Evolutionary conservation across 768 basidiomycete genomes (phyloP).

Genomic region (Rhizopogon rudus): DNA sequence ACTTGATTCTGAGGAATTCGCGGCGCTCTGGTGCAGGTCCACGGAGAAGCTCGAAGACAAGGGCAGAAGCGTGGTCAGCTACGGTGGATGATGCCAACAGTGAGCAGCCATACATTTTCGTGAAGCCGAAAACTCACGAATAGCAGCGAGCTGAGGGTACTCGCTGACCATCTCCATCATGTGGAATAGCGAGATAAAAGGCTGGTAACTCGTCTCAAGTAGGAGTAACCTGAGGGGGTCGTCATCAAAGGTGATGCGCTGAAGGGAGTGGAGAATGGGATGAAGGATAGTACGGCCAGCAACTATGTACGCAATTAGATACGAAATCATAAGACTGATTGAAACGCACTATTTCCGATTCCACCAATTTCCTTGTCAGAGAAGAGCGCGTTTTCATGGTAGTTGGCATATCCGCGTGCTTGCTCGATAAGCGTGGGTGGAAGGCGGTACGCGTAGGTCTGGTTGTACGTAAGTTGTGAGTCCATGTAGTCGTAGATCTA

Average conservation of each 20-base stretch:
- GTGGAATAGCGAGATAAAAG: constrained; percentile 82
- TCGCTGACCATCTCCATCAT: constrained; percentile 54
- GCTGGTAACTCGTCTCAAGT: constrained; percentile 78
- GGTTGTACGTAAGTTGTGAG: constrained; percentile 76
- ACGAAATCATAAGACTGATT: neutral
- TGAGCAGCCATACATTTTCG: neutral
- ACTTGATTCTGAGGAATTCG: constrained; percentile 77
- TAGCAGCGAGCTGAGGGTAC: constrained; percentile 51
- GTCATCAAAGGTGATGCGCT: constrained; percentile 71
- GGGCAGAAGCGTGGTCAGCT: constrained; percentile 72
- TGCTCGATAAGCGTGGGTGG: constrained; percentile 71
- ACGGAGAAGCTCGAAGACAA: constrained; percentile 72
- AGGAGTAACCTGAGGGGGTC: constrained; percentile 76
- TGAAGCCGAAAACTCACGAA: constrained; percentile 46
- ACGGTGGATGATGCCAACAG: neutral
- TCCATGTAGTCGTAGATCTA: constrained; percentile 77
- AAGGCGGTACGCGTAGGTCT: constrained; percentile 72
- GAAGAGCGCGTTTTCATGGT: constrained; percentile 76
- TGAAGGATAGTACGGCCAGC: constrained; percentile 75
- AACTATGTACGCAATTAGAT: constrained; percentile 37
- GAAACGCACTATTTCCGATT: constrained; percentile 69
- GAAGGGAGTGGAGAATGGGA: constrained; percentile 65
- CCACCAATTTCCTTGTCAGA: constrained; percentile 54
- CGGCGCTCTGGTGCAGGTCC: constrained; percentile 70
- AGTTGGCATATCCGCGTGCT: constrained; percentile 67